Evolutionary conservation across 148 eudicot species (phyloP), one percentile per base, ranked within the genome.

Genomic region (Silene conica): DNA sequence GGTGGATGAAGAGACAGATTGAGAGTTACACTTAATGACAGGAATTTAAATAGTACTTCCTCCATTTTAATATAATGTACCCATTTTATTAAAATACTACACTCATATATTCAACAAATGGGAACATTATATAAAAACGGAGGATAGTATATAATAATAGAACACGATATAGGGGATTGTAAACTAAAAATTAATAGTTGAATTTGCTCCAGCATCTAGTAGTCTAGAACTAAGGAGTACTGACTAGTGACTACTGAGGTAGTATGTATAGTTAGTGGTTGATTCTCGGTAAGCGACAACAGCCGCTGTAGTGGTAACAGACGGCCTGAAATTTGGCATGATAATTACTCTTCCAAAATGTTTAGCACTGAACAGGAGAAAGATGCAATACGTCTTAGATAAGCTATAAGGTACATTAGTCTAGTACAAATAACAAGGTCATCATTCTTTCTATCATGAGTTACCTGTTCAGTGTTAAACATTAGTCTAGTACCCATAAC

Each of bases 271-370:
- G 34, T 31, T 31, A 31, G 34, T 67, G 43, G 90, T 92, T 20
- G 93, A 85, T 28, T 90, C 89, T 48, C 83, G 85, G 77, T 95
- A 92, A 74, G 91, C 85, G 69, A 90, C 41, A 19, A 94, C 99
- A 73, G 89, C 91, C 74, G 85, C 89, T 41, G 99, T 86, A 38
- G 92, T 89, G 75, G 93, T 88, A 77, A 95, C 70, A 4, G 99
- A 97, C 52, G 99, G 97, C 76, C 87, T 92, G 76, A 95, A 77
- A 86, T 92, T 95, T 46, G 99, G 99, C 96, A 95, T 92, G 76
- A 95, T 78, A 79, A 95, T 87, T 67, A 89, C 99, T 83, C 97
- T 95, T 76, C 92, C 93, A 85, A 85, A 95, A 77, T 78, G 80
- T 21, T 75, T 78, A 60, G 99, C 93, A 85, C 99, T 95, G 87